phyloP scores from a whole-genome alignment of 495 filamentous ascomycete species.

The Penicillium atrosanguineum region DNA sequence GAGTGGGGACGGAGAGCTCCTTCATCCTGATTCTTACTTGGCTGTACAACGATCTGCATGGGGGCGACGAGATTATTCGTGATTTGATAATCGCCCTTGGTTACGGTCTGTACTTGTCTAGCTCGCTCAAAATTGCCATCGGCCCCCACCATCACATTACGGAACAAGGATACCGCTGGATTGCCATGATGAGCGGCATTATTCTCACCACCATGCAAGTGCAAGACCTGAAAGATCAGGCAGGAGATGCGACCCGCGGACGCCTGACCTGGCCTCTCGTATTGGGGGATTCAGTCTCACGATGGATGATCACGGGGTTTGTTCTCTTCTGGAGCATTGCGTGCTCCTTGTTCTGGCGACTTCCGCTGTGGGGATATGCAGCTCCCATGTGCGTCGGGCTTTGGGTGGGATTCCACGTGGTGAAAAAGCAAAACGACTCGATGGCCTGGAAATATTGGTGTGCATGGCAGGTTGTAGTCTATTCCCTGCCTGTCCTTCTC shows the following conservation, averaged over 20 bases:
- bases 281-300: conserved; percentile 40
- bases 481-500: background rate
- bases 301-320: conserved; percentile 36
- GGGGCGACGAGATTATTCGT: conserved; percentile 43
- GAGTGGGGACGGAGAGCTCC: conserved; percentile 30
- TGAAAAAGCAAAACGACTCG: conserved; percentile 2
- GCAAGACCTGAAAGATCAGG: conserved; percentile 51
- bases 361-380: conserved; percentile 8
- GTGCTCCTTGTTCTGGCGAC: conserved; percentile 39
- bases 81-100: conserved; percentile 47
- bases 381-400: background rate
- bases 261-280: conserved; percentile 41
- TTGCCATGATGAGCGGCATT: conserved; percentile 38
- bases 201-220: conserved; percentile 52
- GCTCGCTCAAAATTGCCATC: conserved; percentile 4
- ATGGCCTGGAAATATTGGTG: conserved; percentile 4
- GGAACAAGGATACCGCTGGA: conserved; percentile 33
- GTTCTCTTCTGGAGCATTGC: conserved; percentile 41
- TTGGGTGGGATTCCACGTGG: conserved; percentile 8
- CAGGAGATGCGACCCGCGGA: conserved; percentile 42
- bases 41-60: conserved; percentile 55
- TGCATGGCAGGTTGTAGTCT: conserved; percentile 6
- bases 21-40: conserved; percentile 40
- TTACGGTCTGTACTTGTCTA: conserved; percentile 2
- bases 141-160: conserved; percentile 3